A percentile compares a stretch with the other conserved stretches of the same genome.
Evolutionary conservation across 129 eudicot species (phyloP).

Genomic region (Chrysanthemum makinoi): DNA sequence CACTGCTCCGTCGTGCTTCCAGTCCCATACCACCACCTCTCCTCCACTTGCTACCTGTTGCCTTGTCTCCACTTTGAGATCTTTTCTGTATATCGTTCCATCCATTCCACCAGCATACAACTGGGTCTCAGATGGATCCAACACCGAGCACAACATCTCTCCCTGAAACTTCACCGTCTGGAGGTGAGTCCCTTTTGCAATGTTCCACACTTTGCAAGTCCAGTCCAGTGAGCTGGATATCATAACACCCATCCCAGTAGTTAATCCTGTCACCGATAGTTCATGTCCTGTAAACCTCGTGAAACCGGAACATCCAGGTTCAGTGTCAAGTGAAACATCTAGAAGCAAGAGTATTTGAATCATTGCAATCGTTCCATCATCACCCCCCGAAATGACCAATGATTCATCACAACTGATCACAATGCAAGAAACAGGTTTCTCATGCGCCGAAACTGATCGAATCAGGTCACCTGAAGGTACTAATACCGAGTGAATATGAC

Average conservation of each 20-base stretch:
- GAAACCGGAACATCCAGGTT: background rate
- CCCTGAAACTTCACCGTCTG: constrained; percentile 29
- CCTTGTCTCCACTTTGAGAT: constrained; percentile 22
- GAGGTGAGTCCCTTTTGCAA: constrained; percentile 23
- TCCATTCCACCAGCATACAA: constrained; percentile 37
- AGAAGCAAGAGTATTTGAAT: constrained; percentile 29
- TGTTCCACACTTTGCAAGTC: constrained; percentile 47
- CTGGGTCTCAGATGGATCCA: constrained; percentile 36
- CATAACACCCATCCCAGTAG: constrained; percentile 29
- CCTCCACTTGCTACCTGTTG: background rate
- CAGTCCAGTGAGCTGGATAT: constrained; percentile 42
- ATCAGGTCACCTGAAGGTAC: constrained; percentile 35
- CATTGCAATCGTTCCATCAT: constrained; percentile 37
- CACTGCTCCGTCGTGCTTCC: constrained; percentile 25
- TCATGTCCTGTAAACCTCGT: constrained; percentile 34
- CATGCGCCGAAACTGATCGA: constrained; percentile 36
- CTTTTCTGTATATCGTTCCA: constrained; percentile 31
- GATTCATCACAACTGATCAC: constrained; percentile 30
- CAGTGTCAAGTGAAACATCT: constrained; percentile 2
- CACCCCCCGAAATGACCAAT: constrained; percentile 39
- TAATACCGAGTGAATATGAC: constrained; percentile 28
- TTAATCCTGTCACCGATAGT: constrained; percentile 29
- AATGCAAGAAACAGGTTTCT: constrained; percentile 34
- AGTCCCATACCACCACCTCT: constrained; percentile 8
- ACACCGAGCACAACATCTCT: constrained; percentile 25